A percentile compares a stretch with the other conserved stretches of the same genome.
Conservation (phyloP, 1,284 basidiomycete genomes). For the Boletus sp. region DNA sequence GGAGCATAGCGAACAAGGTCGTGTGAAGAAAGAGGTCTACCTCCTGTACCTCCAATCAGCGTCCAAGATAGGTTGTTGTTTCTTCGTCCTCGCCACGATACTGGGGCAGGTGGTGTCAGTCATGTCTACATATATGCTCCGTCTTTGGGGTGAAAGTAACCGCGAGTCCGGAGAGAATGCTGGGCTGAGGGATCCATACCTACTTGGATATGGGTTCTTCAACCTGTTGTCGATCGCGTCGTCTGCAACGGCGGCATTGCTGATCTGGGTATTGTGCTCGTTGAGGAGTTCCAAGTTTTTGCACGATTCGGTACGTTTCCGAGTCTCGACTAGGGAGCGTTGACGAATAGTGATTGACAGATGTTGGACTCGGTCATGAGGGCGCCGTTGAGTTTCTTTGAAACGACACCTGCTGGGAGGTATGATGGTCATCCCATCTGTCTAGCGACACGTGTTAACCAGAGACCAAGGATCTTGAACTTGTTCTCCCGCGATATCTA, state of each 20-base stretch:
- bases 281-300: constrained; percentile 70
- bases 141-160: constrained; percentile 81
- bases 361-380: constrained; percentile 77
- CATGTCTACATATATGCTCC: constrained; percentile 65
- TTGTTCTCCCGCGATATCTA: constrained; percentile 92
- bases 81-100: constrained; percentile 61
- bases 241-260: constrained; percentile 51
- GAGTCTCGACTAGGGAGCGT: not conserved
- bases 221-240: constrained; percentile 51
- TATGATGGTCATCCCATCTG: constrained; percentile 28
- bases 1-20: constrained; percentile 81
- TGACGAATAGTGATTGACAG: constrained; percentile 33
- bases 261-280: constrained; percentile 79
- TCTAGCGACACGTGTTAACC: constrained; percentile 1
- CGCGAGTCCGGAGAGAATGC: constrained; percentile 54
- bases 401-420: constrained; percentile 78
- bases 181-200: constrained; percentile 50
- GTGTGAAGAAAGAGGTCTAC: constrained; percentile 79
- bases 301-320: constrained; percentile 64
- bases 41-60: constrained; percentile 76
- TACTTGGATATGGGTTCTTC: constrained; percentile 61
- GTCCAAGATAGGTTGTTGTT: constrained; percentile 63
- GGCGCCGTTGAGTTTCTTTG: constrained; percentile 85
- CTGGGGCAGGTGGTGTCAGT: constrained; percentile 54
- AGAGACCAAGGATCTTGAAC: constrained; percentile 58